Conservation (phyloP, 2,329 filamentous ascomycete species). For the Penicillium sp. region DNA sequence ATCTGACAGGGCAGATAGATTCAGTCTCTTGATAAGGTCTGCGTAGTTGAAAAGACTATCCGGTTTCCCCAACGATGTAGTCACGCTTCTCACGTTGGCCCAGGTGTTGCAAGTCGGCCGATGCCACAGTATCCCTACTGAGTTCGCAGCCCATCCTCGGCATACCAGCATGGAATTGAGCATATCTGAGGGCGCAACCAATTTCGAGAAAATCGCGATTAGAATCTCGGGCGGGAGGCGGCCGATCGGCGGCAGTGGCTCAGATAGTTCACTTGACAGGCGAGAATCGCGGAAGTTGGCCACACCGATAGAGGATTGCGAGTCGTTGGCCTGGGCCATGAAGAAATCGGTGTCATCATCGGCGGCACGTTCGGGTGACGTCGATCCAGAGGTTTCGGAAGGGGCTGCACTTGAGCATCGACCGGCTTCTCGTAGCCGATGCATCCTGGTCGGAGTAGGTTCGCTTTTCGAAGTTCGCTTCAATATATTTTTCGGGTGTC, state of each 20-base stretch:
- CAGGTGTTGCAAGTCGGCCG: constrained; percentile 87
- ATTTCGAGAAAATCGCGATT: constrained; percentile 85
- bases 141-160: constrained; percentile 87
- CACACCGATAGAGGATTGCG: constrained; percentile 83
- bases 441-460: constrained; percentile 30
- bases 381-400: constrained; percentile 47
- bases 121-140: constrained; percentile 92
- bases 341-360: constrained; percentile 95
- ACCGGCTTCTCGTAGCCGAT: constrained; percentile 38
- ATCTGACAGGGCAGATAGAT: constrained; percentile 74
- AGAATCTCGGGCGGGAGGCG: constrained; percentile 90
- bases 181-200: constrained; percentile 73
- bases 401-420: constrained; percentile 42
- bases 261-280: constrained; percentile 52
- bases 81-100: constrained; percentile 77
- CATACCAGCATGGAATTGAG: constrained; percentile 91
- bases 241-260: constrained; percentile 63
- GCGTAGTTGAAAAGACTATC: constrained; percentile 85
- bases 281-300: constrained; percentile 74
- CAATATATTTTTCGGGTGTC: constrained; percentile 12
- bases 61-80: constrained; percentile 68
- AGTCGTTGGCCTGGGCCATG: constrained; percentile 78
- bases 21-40: constrained; percentile 87
- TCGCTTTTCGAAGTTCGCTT: constrained; percentile 11
- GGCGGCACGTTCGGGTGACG: constrained; percentile 57